Base-by-base conservation (phyloP, 2,329 filamentous ascomycete genomes). In the Falciphora oryzae region DNA sequence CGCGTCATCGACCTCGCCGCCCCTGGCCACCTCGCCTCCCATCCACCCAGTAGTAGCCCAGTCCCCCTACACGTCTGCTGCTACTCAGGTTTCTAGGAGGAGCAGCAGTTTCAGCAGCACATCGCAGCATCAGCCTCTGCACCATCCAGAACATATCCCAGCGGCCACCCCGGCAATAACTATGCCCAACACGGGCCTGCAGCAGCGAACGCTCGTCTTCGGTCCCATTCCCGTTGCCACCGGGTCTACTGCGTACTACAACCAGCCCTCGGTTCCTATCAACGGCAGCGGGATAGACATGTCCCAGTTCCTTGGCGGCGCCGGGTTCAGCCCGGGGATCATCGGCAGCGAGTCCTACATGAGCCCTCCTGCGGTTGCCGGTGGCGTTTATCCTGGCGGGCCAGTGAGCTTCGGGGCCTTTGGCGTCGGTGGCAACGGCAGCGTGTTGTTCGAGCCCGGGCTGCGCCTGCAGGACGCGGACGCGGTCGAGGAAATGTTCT, bases 401-500 rank as follows among this genome's bases (percentile, higher is more conserved):
- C 13, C 35, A 16, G 25, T 18, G 10, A 22, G 22, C 18, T 58
- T 58, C 25, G n/a, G n/a, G n/a, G 4, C 3, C 56, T 57, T 57
- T 22, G 56, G 11, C 56, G 22, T 11, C 18, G 56, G 56, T 7
- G 35, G n/a, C 13, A 22, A 18, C 32, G 32, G 60, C 35, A 22
- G 35, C n/a, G n/a, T 16, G 57, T 13, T 28, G 14, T 28, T 53
- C 25, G 44, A 44, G 38, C 61, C 61, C 35, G 61, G 61, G 25
- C 61, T 68, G 58, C 64, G 44, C 4, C 66, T 72, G 53, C 57
- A 67, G n/a, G 65, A 68, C 38, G 65, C 66, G 58, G 61, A 59
- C 18, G 64, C 63, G 58, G 65, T 70, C 28, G 65, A 62, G 11
- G 70, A 68, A 25, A 66, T 68, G 35, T 69, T 71, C 38, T 68